Base-by-base conservation (phyloP, 768 basidiomycete species). In the Cyclocybe aegerita region DNA sequence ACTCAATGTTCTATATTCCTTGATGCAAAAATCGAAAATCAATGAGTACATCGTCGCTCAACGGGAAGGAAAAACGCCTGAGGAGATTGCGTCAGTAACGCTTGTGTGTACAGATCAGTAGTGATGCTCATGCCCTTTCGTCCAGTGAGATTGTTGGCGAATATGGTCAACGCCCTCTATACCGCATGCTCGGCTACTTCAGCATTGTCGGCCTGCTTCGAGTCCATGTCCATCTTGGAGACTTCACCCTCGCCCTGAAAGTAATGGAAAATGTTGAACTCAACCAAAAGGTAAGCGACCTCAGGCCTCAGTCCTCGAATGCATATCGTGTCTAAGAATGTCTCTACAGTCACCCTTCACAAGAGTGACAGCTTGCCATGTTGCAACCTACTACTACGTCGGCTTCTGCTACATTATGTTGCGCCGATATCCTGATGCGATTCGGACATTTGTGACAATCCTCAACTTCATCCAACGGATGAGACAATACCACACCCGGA, bases 351-450 rank as follows among this genome's bases (percentile, higher is more conserved):
- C 90, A 4, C 87, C 90, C n/a, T 88, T 93, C 70, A 91, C 93
- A 31, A 84, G 92, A 2, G 93, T 97, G 12, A 98, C 95, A 1
- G 93, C 96, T n/a, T 94, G 93, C 59, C 94, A 97, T 73, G 93
- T 98, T 54, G 81, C 92, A 45, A 90, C 90, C 2, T 93, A 93
- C 68, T 97, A 97, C 75, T 93, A 96, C 63, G 91, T 96, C 55
- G 95, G 94, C 32, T 90, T 98, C 76, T 94, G 94, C 73, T 98
- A 98, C 71, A 82, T 98, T 67, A 91, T 93, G 81, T 82, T 99
- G 39, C 80, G 92, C 39, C 83, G 97, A 56, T 97, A 95, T 70
- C 86, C 94, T 4, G 97, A 99, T 64, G 97, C 97, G 16, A 93
- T 92, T 65, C 89, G 94, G 35, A 86, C 91, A 4, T 96, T 98